phyloP scores from a whole-genome alignment of 1,284 basidiomycete genomes.

The Ganoderma boninense region DNA sequence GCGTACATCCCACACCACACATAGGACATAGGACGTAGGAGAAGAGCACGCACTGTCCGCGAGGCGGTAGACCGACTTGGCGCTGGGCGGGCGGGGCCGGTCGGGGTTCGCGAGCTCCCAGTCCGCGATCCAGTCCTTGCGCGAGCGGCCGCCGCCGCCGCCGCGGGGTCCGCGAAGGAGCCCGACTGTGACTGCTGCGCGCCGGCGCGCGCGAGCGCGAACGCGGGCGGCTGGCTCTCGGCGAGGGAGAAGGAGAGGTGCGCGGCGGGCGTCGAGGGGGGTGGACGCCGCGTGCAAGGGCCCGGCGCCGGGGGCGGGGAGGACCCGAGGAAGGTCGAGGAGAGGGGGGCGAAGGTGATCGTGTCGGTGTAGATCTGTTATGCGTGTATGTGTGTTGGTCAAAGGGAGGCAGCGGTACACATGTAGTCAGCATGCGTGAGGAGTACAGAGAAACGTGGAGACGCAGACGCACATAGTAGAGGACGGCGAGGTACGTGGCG shows the following conservation, averaged over 20 bases:
- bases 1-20: too few relatives aligned
- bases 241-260: slow-evolving; percentile 31
- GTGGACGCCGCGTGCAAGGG: slow-evolving; percentile 10
- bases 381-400: too few relatives aligned
- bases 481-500: slow-evolving; percentile 82
- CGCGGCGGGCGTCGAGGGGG: slow-evolving; percentile 30
- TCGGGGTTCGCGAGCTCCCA: slow-evolving; percentile 68
- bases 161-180: neutral
- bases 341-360: slow-evolving; percentile 85
- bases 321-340: slow-evolving; percentile 65
- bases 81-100: slow-evolving; percentile 81
- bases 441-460: too few relatives aligned
- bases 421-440: neutral
- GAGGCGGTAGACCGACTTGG: slow-evolving; percentile 89
- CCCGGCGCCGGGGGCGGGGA: slow-evolving; percentile 12
- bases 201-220: slow-evolving; percentile 21
- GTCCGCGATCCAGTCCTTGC: slow-evolving; percentile 71
- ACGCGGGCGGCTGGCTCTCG: slow-evolving; percentile 43
- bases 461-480: slow-evolving; percentile 91
- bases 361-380: slow-evolving; percentile 87
- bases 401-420: too few relatives aligned
- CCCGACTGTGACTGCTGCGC: slow-evolving; percentile 25
- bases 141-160: slow-evolving; percentile 47
- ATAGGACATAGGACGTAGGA: too few relatives aligned
- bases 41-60: slow-evolving; percentile 69